Evolutionary conservation across 2,329 filamentous ascomycete species (phyloP).

Genomic region (Fusarium buxicola): DNA sequence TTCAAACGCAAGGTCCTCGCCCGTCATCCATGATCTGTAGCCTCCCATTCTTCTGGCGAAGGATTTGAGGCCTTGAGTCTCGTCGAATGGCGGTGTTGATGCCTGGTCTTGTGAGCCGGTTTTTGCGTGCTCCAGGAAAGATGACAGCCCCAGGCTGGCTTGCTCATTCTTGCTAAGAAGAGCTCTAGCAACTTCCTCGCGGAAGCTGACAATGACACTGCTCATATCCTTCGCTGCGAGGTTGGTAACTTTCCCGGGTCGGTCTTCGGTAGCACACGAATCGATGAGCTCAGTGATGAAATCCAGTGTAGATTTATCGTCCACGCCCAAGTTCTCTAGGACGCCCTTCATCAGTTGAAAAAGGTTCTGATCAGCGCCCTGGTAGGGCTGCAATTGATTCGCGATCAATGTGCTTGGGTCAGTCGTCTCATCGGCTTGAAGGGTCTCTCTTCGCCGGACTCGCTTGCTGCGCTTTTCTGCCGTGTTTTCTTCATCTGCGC

Average conservation of each 20-base stretch:
- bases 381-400: conserved; percentile 66
- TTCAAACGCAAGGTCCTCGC: conserved; percentile 68
- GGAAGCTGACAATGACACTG: conserved; percentile 61
- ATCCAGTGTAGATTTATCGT: conserved; percentile 60
- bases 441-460: conserved; percentile 67
- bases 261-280: conserved; percentile 63
- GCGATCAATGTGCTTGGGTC: conserved; percentile 65
- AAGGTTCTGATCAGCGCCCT: conserved; percentile 66
- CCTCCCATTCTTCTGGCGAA: conserved; percentile 64
- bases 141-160: conserved; percentile 65
- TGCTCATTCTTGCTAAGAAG: conserved; percentile 66
- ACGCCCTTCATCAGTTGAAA: conserved; percentile 68
- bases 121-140: conserved; percentile 73
- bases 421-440: conserved; percentile 62
- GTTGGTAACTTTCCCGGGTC: conserved; percentile 60
- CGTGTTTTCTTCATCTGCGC: conserved; percentile 66
- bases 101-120: conserved; percentile 62
- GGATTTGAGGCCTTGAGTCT: conserved; percentile 61
- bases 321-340: conserved; percentile 65
- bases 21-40: conserved; percentile 59
- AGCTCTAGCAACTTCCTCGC: conserved; percentile 64
- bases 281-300: conserved; percentile 64
- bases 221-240: conserved; percentile 63
- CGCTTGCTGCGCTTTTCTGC: conserved; percentile 74
- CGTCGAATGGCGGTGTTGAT: conserved; percentile 62